Evolutionary conservation across 208 protist species (phyloP).

Genomic region (Trypanosoma caninum): DNA sequence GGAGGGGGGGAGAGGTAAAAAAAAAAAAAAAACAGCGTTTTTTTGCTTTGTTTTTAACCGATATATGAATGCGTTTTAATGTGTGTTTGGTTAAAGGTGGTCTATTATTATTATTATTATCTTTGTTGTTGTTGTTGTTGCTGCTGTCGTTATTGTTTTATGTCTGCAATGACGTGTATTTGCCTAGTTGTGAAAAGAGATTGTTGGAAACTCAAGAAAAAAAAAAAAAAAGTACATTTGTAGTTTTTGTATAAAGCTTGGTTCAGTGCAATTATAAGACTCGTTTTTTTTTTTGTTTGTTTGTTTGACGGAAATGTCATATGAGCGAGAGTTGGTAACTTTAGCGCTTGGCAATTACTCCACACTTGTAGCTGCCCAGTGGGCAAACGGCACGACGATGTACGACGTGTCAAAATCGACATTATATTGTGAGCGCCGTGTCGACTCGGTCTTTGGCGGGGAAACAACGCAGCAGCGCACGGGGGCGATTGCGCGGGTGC

Average conservation of each 20-base stretch:
- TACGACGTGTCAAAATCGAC: conserved; percentile 67
- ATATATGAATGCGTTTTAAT: too few relatives aligned
- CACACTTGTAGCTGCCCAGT: conserved; percentile 81
- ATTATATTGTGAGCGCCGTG: conserved; percentile 54
- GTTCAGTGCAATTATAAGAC: not conserved
- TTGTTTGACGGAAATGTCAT: conserved; percentile 9
- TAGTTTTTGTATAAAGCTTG: too few relatives aligned
- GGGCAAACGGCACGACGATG: conserved; percentile 75
- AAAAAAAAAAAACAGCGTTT: too few relatives aligned
- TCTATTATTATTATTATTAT: conserved; percentile 1
- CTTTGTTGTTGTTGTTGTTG: not conserved
- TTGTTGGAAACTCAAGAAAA: not conserved
- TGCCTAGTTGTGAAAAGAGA: not conserved
- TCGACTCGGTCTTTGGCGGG: conserved; percentile 31
- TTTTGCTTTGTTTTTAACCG: too few relatives aligned
- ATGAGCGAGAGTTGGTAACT: conserved; percentile 72
- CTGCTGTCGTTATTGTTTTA: not conserved
- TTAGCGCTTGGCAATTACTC: conserved; percentile 83
- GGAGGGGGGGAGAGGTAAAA: too few relatives aligned
- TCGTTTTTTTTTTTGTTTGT: conserved; percentile 7
- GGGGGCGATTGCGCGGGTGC: conserved; percentile 30
- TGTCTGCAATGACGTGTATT: not conserved
- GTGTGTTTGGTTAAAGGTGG: not conserved
- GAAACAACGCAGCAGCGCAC: not conserved
- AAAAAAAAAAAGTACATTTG: conserved; percentile 2